These are phyloP conservation scores for Talinum fruticosum DNA, from an alignment of 148 eudicot species.

Conservation along the genomic window DNA sequence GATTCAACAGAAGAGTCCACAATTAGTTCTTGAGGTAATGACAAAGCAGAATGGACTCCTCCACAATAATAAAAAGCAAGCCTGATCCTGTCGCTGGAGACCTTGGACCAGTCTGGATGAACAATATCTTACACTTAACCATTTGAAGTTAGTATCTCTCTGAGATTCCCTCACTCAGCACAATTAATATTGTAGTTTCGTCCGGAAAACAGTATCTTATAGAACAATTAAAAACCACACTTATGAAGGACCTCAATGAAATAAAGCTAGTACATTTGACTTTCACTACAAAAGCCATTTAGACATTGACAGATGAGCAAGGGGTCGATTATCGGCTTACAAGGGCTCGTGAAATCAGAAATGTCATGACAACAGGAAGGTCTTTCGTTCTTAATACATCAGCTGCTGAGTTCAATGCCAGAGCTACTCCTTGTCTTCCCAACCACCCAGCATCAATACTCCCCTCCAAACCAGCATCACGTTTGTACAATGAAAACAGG, in stretches of 20 bases:
- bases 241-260: neutral
- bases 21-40: too few relatives aligned
- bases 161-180: too few relatives aligned
- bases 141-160: too few relatives aligned
- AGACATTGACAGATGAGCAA: neutral
- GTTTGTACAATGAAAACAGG: constrained; percentile 83
- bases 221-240: neutral
- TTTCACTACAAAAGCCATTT: neutral
- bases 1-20: neutral
- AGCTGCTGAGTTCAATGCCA: constrained; percentile 78
- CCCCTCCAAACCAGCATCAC: constrained; percentile 57
- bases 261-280: neutral
- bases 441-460: constrained; percentile 81
- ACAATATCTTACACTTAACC: too few relatives aligned
- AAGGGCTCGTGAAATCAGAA: constrained; percentile 91
- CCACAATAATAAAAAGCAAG: neutral
- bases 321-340: constrained; percentile 38
- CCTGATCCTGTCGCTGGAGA: neutral
- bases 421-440: constrained; percentile 94
- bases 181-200: too few relatives aligned
- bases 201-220: neutral
- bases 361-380: constrained; percentile 98
- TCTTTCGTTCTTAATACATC: constrained; percentile 93
- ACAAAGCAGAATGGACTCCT: neutral
- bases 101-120: too few relatives aligned